Evolutionary conservation across 306 rosid species (phyloP).

Genomic region (Medicago truncatula): MtrunA17r5.0-ANR NC_053043.1:34903501-34904000

Average conservation of each 20-base stretch:
- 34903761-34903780: constrained; percentile 39
- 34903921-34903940: constrained; percentile 35
- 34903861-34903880: constrained; percentile 49
- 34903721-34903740: constrained; percentile 31
- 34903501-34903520: constrained; percentile 55
- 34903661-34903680: background rate
- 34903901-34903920: constrained; percentile 45
- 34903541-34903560: background rate
- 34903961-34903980: constrained; percentile 57
- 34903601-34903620: background rate
- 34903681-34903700: constrained; percentile 2
- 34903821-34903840: constrained; percentile 21
- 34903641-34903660: constrained; percentile 9
- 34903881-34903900: constrained; percentile 41
- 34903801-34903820: constrained; percentile 31
- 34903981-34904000: constrained; percentile 40
- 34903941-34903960: constrained; percentile 42
- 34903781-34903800: constrained; percentile 25
- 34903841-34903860: constrained; percentile 10
- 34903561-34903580: constrained; percentile 43
- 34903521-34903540: constrained; percentile 41
- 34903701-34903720: constrained; percentile 3
- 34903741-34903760: constrained; percentile 23
- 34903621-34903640: background rate
- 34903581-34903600: constrained; percentile 39